These are phyloP conservation scores for Leccinellum luteum DNA, from an alignment of 768 basidiomycete species.

Conservation along the genomic window DNA sequence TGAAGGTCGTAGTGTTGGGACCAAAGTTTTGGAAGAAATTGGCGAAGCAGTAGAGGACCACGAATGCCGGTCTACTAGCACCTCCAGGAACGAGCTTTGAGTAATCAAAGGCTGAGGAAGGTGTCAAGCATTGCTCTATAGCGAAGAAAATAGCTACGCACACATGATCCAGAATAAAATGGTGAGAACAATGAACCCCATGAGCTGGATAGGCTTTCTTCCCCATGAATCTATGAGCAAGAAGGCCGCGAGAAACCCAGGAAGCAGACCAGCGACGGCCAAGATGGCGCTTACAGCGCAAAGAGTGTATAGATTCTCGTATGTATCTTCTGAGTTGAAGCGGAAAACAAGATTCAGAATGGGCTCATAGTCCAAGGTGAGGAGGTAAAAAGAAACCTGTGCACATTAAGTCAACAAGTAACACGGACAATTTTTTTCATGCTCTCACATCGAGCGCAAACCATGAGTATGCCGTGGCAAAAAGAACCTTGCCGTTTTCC, in stretches of 20 bases:
- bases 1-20: conserved; percentile 73
- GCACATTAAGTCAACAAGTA: background rate
- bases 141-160: conserved; percentile 27
- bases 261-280: conserved; percentile 69
- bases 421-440: conserved; percentile 7
- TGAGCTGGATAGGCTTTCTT: conserved; percentile 72
- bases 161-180: conserved; percentile 65
- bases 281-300: conserved; percentile 71
- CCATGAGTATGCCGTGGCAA: conserved; percentile 80
- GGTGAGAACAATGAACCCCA: conserved; percentile 69
- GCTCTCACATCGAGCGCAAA: conserved; percentile 78
- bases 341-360: background rate
- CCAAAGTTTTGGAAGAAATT: conserved; percentile 89
- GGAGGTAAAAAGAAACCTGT: conserved; percentile 80
- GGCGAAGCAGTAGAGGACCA: conserved; percentile 75
- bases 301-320: conserved; percentile 54
- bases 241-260: conserved; percentile 58
- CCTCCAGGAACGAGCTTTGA: conserved; percentile 37
- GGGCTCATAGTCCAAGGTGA: conserved; percentile 65
- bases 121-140: background rate
- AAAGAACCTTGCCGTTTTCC: conserved; percentile 72
- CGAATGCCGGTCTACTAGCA: conserved; percentile 50
- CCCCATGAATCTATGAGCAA: conserved; percentile 73
- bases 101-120: conserved; percentile 56
- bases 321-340: conserved; percentile 31